Conservation (phyloP, 108 stramenopile species). For the Discostella pseudostelligera region DNA sequence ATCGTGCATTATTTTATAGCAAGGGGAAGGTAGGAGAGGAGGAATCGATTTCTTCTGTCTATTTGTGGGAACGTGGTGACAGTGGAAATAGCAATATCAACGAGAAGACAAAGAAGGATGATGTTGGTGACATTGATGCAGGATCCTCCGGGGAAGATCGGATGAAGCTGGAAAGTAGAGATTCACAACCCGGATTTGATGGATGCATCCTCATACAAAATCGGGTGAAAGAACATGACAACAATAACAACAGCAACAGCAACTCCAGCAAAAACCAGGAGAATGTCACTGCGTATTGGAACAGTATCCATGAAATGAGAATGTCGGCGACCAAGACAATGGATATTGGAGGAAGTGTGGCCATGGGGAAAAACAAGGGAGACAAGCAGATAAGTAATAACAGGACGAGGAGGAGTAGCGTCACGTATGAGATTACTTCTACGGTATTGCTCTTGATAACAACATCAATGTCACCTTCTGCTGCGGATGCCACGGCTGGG, state of each 20-base stretch:
- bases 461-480: no score
- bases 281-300: conserved; percentile 67
- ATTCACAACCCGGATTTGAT: conserved; percentile 45
- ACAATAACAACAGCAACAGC: not conserved
- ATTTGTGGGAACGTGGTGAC: conserved; percentile 76
- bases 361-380: conserved; percentile 38
- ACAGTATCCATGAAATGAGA: conserved; percentile 84
- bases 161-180: not conserved
- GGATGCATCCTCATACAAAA: conserved; percentile 92
- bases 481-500: not conserved
- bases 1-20: conserved; percentile 90
- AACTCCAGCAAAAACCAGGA: conserved; percentile 37
- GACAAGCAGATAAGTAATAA: no score
- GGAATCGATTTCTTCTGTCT: conserved; percentile 73
- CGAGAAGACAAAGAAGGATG: no score
- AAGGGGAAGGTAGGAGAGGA: conserved; percentile 48
- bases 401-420: not conserved
- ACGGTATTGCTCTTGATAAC: conserved; percentile 74
- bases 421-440: conserved; percentile 76
- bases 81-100: conserved; percentile 7
- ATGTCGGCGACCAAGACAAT: no score
- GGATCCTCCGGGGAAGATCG: not conserved
- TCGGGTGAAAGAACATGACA: not conserved
- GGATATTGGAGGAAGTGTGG: conserved; percentile 43
- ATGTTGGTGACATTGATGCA: conserved; percentile 32